Conservation (phyloP, 495 filamentous ascomycete species). For the Elasticomyces elasticus region DNA sequence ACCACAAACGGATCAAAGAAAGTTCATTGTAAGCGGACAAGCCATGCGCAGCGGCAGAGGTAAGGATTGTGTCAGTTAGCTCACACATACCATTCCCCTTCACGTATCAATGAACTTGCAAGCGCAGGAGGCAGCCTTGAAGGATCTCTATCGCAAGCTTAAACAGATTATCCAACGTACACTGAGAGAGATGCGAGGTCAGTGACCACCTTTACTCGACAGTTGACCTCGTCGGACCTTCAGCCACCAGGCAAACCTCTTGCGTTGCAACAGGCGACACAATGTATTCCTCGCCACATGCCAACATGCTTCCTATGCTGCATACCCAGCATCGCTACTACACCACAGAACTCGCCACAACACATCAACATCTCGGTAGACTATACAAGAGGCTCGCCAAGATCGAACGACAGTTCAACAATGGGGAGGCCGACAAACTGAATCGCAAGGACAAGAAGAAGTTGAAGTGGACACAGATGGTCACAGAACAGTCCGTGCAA, state of each 20-base stretch:
- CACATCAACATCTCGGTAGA: conserved; percentile 10
- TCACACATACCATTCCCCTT: background rate
- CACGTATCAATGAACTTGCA: conserved; percentile 1
- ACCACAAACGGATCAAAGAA: conserved; percentile 1
- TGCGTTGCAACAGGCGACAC: background rate
- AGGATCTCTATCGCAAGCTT: conserved; percentile 7
- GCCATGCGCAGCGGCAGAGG: background rate
- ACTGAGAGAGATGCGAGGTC: background rate
- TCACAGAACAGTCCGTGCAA: background rate
- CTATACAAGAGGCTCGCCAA: conserved; percentile 11
- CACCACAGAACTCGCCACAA: conserved; percentile 6
- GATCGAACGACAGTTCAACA: background rate
- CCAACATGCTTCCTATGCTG: conserved; percentile 4
- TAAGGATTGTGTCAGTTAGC: background rate
- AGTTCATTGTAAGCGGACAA: conserved; percentile 1
- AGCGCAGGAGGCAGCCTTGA: conserved; percentile 10
- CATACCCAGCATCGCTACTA: conserved; percentile 12
- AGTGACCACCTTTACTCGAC: background rate
- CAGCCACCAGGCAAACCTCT: background rate
- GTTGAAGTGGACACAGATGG: conserved; percentile 2
- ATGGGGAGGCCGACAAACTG: background rate
- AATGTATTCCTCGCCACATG: background rate
- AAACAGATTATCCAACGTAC: background rate
- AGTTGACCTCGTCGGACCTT: background rate
- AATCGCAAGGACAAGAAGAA: conserved; percentile 12